Conservation (phyloP, 495 filamentous ascomycete species). For the Aspergillus coremiiformis region DNA sequence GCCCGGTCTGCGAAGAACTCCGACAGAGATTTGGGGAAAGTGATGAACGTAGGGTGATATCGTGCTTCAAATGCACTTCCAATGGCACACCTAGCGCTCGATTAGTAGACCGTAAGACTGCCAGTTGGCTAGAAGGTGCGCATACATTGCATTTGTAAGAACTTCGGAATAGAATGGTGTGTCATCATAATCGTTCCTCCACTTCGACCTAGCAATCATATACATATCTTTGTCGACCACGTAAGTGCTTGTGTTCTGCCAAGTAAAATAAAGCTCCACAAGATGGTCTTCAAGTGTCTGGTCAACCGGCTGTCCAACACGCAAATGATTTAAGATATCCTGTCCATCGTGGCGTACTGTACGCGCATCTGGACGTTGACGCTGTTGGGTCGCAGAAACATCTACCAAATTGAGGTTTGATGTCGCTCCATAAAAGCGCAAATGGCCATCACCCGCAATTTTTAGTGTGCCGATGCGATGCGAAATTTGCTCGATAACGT, state of each 20-base stretch:
- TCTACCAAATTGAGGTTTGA: constrained; percentile 44
- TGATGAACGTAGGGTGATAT: constrained; percentile 41
- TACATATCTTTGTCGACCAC: constrained; percentile 46
- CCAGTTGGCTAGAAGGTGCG: not conserved
- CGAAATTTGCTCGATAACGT: constrained; percentile 41
- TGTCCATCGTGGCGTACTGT: constrained; percentile 41
- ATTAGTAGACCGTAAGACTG: not conserved
- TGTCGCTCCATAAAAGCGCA: constrained; percentile 43
- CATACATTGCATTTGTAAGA: constrained; percentile 44
- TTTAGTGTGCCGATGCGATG: constrained; percentile 43
- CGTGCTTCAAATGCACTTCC: constrained; percentile 42
- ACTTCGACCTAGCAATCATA: constrained; percentile 32
- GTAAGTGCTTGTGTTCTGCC: constrained; percentile 45
- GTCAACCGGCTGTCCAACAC: constrained; percentile 37
- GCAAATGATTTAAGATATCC: constrained; percentile 37
- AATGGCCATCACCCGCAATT: constrained; percentile 43
- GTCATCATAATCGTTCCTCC: constrained; percentile 37
- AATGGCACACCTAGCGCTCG: constrained; percentile 36
- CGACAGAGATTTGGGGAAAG: constrained; percentile 39
- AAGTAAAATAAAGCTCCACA: constrained; percentile 44
- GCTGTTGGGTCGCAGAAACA: constrained; percentile 38
- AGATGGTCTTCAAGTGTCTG: constrained; percentile 41
- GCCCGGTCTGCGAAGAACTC: constrained; percentile 46
- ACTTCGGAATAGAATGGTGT: constrained; percentile 45
- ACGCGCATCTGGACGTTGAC: constrained; percentile 45